These are phyloP conservation scores for Xylaria sp. DNA, from an alignment of 2,329 filamentous ascomycete genomes.

Conservation along the genomic window DNA sequence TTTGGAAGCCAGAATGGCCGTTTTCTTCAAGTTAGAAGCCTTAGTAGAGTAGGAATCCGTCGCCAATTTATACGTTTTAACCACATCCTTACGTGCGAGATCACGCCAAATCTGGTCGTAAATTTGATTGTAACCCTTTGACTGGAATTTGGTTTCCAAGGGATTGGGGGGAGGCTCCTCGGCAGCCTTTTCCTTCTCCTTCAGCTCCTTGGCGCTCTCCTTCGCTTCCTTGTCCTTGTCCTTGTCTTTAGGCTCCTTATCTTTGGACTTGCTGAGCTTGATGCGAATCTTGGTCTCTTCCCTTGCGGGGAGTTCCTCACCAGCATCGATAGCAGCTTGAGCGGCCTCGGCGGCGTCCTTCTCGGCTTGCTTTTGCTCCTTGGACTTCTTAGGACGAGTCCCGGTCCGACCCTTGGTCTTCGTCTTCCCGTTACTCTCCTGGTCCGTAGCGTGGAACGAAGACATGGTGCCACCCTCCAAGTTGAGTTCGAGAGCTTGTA, in stretches of 20 bases:
- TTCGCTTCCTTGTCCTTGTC: constrained; percentile 47
- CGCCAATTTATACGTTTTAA: constrained; percentile 89
- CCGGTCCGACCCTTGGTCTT: constrained; percentile 63
- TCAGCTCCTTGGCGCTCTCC: constrained; percentile 54
- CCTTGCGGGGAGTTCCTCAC: constrained; percentile 69
- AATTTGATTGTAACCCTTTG: constrained; percentile 94
- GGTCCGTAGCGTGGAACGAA: constrained; percentile 75
- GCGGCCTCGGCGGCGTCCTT: constrained; percentile 85
- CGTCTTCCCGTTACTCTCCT: constrained; percentile 54
- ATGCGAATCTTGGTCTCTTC: constrained; percentile 68
- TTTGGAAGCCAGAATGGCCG: constrained; percentile 93
- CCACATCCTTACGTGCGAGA: constrained; percentile 89
- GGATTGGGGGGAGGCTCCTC: constrained; percentile 47
- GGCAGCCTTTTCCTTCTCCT: constrained; percentile 47
- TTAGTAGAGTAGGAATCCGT: constrained; percentile 84
- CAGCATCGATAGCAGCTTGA: constrained; percentile 81
- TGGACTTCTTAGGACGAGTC: constrained; percentile 86
- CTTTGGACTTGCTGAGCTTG: constrained; percentile 57
- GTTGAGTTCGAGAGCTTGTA: constrained; percentile 76
- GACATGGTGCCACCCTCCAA: constrained; percentile 85
- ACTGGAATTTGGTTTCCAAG: constrained; percentile 73
- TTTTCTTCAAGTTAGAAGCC: constrained; percentile 96
- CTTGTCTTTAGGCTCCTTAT: constrained; percentile 52
- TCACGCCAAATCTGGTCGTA: constrained; percentile 98
- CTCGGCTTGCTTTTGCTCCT: constrained; percentile 81